phyloP scores from a whole-genome alignment of 805 yeast genomes.

The Clavispora asparagi region DNA sequence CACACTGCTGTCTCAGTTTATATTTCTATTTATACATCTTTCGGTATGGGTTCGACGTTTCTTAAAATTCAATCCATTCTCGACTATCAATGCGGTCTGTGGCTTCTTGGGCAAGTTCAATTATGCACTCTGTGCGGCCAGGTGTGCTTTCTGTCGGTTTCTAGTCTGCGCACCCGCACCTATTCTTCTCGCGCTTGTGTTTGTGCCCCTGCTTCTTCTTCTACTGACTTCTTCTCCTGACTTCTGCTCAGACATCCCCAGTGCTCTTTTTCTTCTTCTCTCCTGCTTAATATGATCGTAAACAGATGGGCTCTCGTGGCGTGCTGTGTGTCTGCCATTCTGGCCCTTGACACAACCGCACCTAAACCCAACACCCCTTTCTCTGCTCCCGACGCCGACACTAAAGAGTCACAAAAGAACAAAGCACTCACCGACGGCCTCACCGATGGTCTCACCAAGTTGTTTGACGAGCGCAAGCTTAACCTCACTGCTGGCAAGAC shows the following conservation, averaged over 20 bases:
- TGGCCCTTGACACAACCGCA: not conserved
- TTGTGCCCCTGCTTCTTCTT: not conserved
- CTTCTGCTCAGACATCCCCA: not conserved
- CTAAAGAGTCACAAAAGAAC: not conserved
- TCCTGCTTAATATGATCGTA: not conserved
- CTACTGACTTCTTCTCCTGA: not conserved
- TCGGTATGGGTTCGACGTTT: too few relatives aligned
- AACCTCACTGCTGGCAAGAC: not conserved
- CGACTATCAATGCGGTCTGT: too few relatives aligned
- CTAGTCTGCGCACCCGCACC: not conserved
- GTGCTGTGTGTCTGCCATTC: not conserved
- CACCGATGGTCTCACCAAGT: not conserved
- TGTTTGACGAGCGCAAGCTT: not conserved
- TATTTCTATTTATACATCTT: too few relatives aligned
- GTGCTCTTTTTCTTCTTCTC: not conserved
- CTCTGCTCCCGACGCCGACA: not conserved
- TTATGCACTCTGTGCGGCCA: too few relatives aligned
- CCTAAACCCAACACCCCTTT: not conserved
- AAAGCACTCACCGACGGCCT: not conserved
- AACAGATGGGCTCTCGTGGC: not conserved
- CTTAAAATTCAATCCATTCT: too few relatives aligned
- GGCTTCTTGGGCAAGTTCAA: too few relatives aligned
- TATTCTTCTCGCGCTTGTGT: not conserved
- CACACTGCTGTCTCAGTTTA: too few relatives aligned
- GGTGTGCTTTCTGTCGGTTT: not conserved